phyloP scores from a whole-genome alignment of 2,329 filamentous ascomycete species.

The Colletotrichum nymphaeae region DNA sequence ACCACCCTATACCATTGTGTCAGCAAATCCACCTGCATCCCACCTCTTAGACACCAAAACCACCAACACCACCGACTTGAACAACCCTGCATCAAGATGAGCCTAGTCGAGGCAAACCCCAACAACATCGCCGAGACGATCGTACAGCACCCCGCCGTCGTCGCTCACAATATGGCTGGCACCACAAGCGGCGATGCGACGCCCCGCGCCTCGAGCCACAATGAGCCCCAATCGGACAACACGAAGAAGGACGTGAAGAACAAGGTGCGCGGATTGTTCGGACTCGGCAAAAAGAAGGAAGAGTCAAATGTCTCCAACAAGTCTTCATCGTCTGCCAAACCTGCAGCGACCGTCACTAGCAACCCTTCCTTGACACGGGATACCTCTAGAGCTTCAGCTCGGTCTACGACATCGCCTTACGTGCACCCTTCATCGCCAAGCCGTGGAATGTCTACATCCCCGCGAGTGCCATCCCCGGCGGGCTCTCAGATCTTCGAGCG shows the following conservation, averaged over 20 bases:
- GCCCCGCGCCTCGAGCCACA: constrained; percentile 44
- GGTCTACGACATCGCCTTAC: constrained; percentile 54
- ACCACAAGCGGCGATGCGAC: constrained; percentile 46
- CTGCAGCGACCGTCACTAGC: constrained; percentile 42
- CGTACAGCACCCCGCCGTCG: constrained; percentile 41
- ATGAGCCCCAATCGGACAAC: constrained; percentile 44
- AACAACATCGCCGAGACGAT: constrained; percentile 42
- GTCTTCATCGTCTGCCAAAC: constrained; percentile 34
- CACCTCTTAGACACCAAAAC: neutral
- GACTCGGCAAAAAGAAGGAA: constrained; percentile 72
- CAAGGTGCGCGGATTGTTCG: constrained; percentile 70
- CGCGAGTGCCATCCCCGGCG: constrained; percentile 82
- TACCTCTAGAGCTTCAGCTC: constrained; percentile 49
- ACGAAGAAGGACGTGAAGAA: constrained; percentile 64
- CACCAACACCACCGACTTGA: neutral
- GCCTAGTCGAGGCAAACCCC: constrained; percentile 40
- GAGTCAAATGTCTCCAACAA: constrained; percentile 50
- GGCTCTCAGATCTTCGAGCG: constrained; percentile 90
- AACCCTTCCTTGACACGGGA: constrained; percentile 42
- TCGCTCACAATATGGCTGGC: constrained; percentile 42
- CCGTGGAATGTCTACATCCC: constrained; percentile 76
- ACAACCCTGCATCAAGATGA: constrained; percentile 40
- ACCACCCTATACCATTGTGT: neutral
- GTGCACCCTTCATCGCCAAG: constrained; percentile 72
- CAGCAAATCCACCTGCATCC: constrained; percentile 9